phyloP scores from a whole-genome alignment of 768 basidiomycete genomes.

The Lactarius trivialis region DNA sequence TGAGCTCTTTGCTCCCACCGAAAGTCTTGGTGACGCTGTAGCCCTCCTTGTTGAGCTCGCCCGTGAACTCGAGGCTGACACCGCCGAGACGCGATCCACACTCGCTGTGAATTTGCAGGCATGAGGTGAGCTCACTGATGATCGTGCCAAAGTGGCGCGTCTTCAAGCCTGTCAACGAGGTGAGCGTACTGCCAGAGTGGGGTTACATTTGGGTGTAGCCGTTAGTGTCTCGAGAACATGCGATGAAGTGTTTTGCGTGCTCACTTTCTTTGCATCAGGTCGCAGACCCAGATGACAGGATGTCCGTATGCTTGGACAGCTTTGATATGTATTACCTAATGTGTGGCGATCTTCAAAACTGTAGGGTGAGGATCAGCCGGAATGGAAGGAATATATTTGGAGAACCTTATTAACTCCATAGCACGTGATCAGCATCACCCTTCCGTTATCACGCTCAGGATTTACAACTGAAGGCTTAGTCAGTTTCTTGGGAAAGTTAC shows the following conservation, averaged over 20 bases:
- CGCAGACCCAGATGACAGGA: conserved; percentile 90
- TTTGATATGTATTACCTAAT: conserved; percentile 73
- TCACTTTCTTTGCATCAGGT: conserved; percentile 99
- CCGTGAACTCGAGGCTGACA: conserved; percentile 88
- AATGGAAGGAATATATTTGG: neutral
- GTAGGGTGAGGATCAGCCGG: neutral
- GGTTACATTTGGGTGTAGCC: neutral
- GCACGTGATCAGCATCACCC: conserved; percentile 85
- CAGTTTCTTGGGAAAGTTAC: neutral
- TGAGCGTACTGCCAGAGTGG: conserved; percentile 56
- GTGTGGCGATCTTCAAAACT: conserved; percentile 52
- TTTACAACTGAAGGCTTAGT: conserved; percentile 66
- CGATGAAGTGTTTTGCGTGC: conserved; percentile 28
- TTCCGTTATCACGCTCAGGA: conserved; percentile 72
- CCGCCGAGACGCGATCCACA: conserved; percentile 72
- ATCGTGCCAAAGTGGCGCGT: conserved; percentile 87
- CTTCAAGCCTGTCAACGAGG: conserved; percentile 75
- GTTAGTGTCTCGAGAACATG: neutral
- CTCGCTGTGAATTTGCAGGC: conserved; percentile 71
- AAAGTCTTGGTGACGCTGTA: conserved; percentile 86
- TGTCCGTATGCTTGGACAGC: conserved; percentile 77
- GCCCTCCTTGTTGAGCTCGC: conserved; percentile 65
- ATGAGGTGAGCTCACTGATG: conserved; percentile 78
- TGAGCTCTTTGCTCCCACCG: conserved; percentile 92
- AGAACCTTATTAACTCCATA: conserved; percentile 84